Conservation (phyloP, 192 early-diverging fungal genomes). For the Chytriomyces hyalinus region DNA sequence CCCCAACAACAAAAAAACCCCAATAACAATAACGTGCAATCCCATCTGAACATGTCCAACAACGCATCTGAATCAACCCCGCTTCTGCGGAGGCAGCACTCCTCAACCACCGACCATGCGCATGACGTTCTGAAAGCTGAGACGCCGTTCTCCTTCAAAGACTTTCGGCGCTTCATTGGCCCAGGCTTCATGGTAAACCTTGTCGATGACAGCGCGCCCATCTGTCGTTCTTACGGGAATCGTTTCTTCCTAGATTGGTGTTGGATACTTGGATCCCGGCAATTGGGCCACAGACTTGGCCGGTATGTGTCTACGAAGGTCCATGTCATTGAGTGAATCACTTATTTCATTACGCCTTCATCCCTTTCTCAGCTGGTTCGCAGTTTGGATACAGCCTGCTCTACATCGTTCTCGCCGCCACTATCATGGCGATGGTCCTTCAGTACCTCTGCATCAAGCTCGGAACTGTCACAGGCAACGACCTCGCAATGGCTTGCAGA, state of each 20-base stretch:
- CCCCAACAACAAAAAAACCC: no score
- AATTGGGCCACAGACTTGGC: conserved; percentile 84
- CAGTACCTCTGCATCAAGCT: conserved; percentile 78
- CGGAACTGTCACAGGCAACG: conserved; percentile 74
- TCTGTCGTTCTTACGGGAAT: background rate
- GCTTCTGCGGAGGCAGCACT: no score
- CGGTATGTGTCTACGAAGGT: conserved; percentile 16
- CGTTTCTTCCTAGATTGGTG: conserved; percentile 18
- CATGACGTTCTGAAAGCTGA: no score
- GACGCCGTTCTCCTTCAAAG: background rate
- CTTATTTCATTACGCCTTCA: conserved; percentile 12
- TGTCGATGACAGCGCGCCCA: background rate
- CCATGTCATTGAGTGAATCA: conserved; percentile 21
- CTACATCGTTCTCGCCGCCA: conserved; percentile 74
- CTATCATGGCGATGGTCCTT: conserved; percentile 73
- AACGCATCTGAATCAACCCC: no score
- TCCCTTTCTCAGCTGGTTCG: conserved; percentile 62
- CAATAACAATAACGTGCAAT: no score
- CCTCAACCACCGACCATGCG: no score
- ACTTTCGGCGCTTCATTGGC: conserved; percentile 46
- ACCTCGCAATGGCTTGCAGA: conserved; percentile 73
- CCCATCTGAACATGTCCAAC: no score
- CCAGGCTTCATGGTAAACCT: conserved; percentile 53
- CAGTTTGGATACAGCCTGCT: conserved; percentile 73
- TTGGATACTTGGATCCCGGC: conserved; percentile 78